Evolutionary conservation across 2,329 filamentous ascomycete genomes (phyloP).

Genomic region (Pseudocercospora vitis): DNA sequence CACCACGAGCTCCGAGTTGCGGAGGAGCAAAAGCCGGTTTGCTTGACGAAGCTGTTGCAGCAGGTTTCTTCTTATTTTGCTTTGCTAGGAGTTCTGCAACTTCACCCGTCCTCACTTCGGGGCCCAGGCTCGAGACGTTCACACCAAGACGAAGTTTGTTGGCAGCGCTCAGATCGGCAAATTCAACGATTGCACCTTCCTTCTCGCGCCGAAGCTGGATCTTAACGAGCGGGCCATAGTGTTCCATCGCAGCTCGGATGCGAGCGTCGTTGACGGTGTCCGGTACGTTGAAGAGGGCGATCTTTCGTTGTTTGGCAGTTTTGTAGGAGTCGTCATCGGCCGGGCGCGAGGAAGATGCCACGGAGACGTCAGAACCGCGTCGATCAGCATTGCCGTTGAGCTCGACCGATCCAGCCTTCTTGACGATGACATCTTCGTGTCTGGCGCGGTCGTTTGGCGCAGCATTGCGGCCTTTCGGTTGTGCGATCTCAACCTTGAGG

Average conservation of each 20-base stretch:
- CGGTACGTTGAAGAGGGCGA: constrained; percentile 80
- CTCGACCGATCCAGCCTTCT: constrained; percentile 32
- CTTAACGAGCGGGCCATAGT: constrained; percentile 70
- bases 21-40: constrained; percentile 23
- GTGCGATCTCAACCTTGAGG: constrained; percentile 37
- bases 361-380: constrained; percentile 35
- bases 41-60: constrained; percentile 26
- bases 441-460: constrained; percentile 33
- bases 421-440: constrained; percentile 36
- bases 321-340: constrained; percentile 27
- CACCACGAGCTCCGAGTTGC: constrained; percentile 46
- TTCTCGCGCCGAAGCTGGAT: constrained; percentile 78
- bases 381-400: constrained; percentile 25
- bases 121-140: constrained; percentile 42
- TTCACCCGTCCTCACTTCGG: constrained; percentile 49
- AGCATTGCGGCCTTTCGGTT: constrained; percentile 30
- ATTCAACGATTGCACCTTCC: constrained; percentile 84
- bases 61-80: constrained; percentile 38
- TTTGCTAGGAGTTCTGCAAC: constrained; percentile 52
- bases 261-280: constrained; percentile 91
- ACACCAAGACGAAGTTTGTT: constrained; percentile 65
- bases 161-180: constrained; percentile 65
- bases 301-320: constrained; percentile 60
- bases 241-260: constrained; percentile 69
- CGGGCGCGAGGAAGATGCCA: constrained; percentile 24